Percentiles rank a stretch among this genome's conserved stretches.
These are phyloP conservation scores for Tolypocladium nubicola DNA, from an alignment of 2,329 filamentous ascomycete genomes.

Conservation along the genomic window DNA sequence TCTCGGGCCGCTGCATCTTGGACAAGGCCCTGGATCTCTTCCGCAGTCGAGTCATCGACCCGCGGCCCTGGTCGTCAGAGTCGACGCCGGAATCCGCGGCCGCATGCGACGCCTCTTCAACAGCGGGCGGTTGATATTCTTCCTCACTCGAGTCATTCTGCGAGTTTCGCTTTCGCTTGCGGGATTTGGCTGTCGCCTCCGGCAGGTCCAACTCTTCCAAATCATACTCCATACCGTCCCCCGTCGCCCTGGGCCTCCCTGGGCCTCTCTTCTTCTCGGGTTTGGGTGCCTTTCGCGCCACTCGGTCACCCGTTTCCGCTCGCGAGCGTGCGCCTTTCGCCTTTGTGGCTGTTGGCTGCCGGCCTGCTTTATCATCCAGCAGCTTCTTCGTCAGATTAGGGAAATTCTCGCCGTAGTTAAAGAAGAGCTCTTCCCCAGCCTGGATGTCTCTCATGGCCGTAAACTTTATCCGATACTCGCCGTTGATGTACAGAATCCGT, in stretches of 20 bases:
- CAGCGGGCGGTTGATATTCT: constrained; percentile 15
- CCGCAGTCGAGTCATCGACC: constrained; percentile 14
- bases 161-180: constrained; percentile 17
- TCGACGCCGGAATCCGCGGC: constrained; percentile 11
- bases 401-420: constrained; percentile 67
- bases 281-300: constrained; percentile 13
- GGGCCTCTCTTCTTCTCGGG: constrained; percentile 13
- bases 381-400: constrained; percentile 43
- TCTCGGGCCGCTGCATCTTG: constrained; percentile 1
- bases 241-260: constrained; percentile 5
- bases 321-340: constrained; percentile 10
- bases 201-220: constrained; percentile 6
- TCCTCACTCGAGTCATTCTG: constrained; percentile 18
- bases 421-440: constrained; percentile 68
- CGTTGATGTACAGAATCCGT: constrained; percentile 61
- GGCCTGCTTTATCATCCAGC: constrained; percentile 25
- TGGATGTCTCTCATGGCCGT: constrained; percentile 56
- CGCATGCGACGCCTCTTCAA: constrained; percentile 10
- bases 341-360: constrained; percentile 15
- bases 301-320: constrained; percentile 7
- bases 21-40: constrained; percentile 10
- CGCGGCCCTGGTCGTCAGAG: constrained; percentile 11
- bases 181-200: constrained; percentile 3
- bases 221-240: constrained; percentile 8
- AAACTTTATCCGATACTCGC: constrained; percentile 67